These are phyloP conservation scores for Dictyostelium capitatum DNA, from an alignment of 78 protist species.

Conservation along the genomic window DNA sequence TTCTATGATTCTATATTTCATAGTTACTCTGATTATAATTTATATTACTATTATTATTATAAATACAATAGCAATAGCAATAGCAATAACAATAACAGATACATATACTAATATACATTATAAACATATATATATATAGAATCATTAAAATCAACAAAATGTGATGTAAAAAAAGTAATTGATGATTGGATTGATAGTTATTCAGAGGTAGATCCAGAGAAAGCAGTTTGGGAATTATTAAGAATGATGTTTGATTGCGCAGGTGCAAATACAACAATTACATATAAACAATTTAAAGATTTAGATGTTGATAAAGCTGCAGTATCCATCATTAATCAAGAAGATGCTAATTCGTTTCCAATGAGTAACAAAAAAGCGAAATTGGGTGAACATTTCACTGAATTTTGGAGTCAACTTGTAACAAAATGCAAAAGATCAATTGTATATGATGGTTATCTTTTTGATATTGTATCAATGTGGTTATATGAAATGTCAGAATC, in stretches of 20 bases:
- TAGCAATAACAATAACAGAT: too few relatives aligned
- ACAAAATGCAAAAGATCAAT: constrained; percentile 46
- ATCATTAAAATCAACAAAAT: constrained; percentile 16
- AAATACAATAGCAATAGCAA: too few relatives aligned
- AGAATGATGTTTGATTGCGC: constrained; percentile 27
- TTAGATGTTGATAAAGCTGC: constrained; percentile 7
- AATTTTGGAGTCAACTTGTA: not conserved
- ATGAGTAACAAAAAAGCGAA: constrained; percentile 11
- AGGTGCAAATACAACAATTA: constrained; percentile 34
- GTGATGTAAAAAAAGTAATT: constrained; percentile 11
- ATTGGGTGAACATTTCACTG: not conserved
- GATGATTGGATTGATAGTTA: constrained; percentile 43
- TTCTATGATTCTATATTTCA: too few relatives aligned
- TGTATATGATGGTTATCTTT: constrained; percentile 29
- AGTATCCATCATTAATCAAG: not conserved
- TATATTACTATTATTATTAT: too few relatives aligned
- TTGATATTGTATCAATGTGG: constrained; percentile 43
- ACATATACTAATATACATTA: too few relatives aligned
- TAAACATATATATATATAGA: not conserved
- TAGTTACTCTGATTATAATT: too few relatives aligned
- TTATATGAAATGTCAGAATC: not conserved
- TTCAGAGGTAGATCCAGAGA: constrained; percentile 34
- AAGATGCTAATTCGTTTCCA: constrained; percentile 26
- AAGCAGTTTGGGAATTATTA: constrained; percentile 21
- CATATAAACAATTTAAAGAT: constrained; percentile 4